These are phyloP conservation scores for Stylonectria norvegica DNA, from an alignment of 2,329 filamentous ascomycete genomes.

Conservation along the genomic window DNA sequence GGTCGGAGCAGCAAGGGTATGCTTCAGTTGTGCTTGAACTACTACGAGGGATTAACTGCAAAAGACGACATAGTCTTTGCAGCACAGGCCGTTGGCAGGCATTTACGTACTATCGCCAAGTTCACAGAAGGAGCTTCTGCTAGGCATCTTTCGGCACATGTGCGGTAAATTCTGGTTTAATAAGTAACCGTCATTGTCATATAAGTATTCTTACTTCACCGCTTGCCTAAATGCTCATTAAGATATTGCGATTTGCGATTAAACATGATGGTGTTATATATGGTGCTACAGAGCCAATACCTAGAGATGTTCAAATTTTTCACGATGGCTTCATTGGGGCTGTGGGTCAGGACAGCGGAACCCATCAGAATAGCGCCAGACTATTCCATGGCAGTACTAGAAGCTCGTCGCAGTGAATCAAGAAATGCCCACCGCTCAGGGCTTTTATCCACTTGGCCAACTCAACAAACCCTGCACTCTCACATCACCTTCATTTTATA, in stretches of 20 bases:
- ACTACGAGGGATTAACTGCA: too few relatives aligned
- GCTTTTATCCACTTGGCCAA: conserved; percentile 7
- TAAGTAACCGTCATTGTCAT: neutral
- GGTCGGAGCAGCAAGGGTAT: too few relatives aligned
- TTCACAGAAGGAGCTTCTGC: neutral
- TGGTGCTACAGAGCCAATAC: conserved; percentile 5
- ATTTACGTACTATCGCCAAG: too few relatives aligned
- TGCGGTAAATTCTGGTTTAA: neutral
- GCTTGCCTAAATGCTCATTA: too few relatives aligned
- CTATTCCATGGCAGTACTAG: too few relatives aligned
- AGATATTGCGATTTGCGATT: neutral
- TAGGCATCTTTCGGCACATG: neutral
- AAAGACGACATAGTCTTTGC: neutral
- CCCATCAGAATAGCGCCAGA: conserved; percentile 16
- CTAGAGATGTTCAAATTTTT: conserved; percentile 18
- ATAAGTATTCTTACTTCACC: too few relatives aligned
- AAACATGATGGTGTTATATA: neutral
- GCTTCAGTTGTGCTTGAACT: too few relatives aligned
- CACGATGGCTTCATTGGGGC: conserved; percentile 22
- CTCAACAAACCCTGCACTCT: neutral
- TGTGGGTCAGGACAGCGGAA: conserved; percentile 11
- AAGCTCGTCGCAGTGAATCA: too few relatives aligned
- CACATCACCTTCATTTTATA: neutral
- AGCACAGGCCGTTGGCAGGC: neutral
- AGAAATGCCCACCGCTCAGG: too few relatives aligned